Evolutionary conservation across 2,329 filamentous ascomycete genomes (phyloP).

Genomic region (Cercospora zeina): DNA sequence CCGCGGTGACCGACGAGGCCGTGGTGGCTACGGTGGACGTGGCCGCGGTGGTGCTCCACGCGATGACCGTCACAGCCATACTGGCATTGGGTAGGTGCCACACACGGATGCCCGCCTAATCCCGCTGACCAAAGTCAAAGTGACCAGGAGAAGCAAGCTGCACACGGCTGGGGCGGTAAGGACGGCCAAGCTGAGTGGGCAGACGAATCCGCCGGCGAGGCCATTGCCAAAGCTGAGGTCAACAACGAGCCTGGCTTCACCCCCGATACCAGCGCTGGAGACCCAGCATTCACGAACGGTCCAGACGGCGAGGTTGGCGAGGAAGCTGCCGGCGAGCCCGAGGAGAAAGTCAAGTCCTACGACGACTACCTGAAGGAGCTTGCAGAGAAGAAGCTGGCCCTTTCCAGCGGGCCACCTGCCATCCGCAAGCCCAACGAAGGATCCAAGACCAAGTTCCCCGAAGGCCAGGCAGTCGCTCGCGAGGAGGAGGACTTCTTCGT

Average conservation of each 20-base stretch:
- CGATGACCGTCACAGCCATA: conserved; percentile 64
- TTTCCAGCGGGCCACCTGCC: conserved; percentile 64
- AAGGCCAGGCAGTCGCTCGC: conserved; percentile 67
- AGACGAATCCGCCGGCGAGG: conserved; percentile 88
- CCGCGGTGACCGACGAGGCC: conserved; percentile 50
- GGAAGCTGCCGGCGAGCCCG: conserved; percentile 40
- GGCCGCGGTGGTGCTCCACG: conserved; percentile 51
- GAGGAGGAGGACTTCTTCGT: conserved; percentile 74
- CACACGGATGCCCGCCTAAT: background rate
- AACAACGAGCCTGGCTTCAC: conserved; percentile 36
- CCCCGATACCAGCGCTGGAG: conserved; percentile 43
- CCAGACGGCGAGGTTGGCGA: conserved; percentile 41
- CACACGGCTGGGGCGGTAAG: conserved; percentile 82
- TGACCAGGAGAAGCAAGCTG: conserved; percentile 82
- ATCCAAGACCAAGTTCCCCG: conserved; percentile 90
- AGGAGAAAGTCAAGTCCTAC: conserved; percentile 90
- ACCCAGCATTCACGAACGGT: conserved; percentile 49
- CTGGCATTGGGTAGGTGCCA: conserved; percentile 57
- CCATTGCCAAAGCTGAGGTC: conserved; percentile 66
- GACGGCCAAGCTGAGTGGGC: conserved; percentile 78
- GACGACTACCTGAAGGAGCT: conserved; percentile 79
- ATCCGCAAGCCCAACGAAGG: conserved; percentile 93
- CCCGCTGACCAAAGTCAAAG: conserved; percentile 46
- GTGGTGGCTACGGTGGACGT: conserved; percentile 52
- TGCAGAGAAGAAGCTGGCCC: conserved; percentile 72